Evolutionary conservation across 768 basidiomycete genomes (phyloP).

Genomic region (Tricholoma furcatifolium): DNA sequence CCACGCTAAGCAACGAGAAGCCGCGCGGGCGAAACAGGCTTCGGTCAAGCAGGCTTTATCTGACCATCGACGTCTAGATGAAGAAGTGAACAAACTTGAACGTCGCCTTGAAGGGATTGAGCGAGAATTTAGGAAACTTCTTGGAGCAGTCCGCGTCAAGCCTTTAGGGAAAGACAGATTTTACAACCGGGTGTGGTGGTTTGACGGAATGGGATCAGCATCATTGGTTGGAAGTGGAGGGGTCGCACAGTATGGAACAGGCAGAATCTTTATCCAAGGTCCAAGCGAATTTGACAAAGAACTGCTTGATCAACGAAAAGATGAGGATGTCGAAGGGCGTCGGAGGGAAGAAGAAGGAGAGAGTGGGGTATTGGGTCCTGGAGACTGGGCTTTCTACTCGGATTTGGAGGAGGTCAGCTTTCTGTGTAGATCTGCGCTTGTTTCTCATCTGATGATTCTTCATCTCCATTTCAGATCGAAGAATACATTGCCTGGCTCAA

Average conservation of each 20-base stretch:
- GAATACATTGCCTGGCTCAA: slow-evolving; percentile 89
- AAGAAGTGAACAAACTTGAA: slow-evolving; percentile 84
- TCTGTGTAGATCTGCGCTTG: neutral
- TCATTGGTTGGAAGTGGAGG: slow-evolving; percentile 78
- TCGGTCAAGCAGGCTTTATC: slow-evolving; percentile 79
- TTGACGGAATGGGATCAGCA: slow-evolving; percentile 91
- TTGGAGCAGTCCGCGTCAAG: slow-evolving; percentile 82
- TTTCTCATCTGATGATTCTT: slow-evolving; percentile 5
- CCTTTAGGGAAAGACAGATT: slow-evolving; percentile 92
- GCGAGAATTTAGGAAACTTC: slow-evolving; percentile 88
- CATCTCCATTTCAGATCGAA: slow-evolving; percentile 58
- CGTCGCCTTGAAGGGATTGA: slow-evolving; percentile 84
- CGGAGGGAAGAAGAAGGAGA: slow-evolving; percentile 79
- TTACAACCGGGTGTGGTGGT: slow-evolving; percentile 97
- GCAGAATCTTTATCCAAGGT: slow-evolving; percentile 90
- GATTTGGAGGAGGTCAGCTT: slow-evolving; percentile 79
- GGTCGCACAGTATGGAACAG: slow-evolving; percentile 81
- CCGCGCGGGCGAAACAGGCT: slow-evolving; percentile 73
- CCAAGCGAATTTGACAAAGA: slow-evolving; percentile 81
- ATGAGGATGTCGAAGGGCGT: slow-evolving; percentile 57
- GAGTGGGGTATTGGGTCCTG: slow-evolving; percentile 65
- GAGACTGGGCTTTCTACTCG: slow-evolving; percentile 92
- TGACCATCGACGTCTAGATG: slow-evolving; percentile 82
- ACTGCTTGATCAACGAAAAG: slow-evolving; percentile 58
- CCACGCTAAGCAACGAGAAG: slow-evolving; percentile 79